Base-by-base conservation (phyloP, 1,284 basidiomycete species). In the Cryptococcus maquisensis region DNA sequence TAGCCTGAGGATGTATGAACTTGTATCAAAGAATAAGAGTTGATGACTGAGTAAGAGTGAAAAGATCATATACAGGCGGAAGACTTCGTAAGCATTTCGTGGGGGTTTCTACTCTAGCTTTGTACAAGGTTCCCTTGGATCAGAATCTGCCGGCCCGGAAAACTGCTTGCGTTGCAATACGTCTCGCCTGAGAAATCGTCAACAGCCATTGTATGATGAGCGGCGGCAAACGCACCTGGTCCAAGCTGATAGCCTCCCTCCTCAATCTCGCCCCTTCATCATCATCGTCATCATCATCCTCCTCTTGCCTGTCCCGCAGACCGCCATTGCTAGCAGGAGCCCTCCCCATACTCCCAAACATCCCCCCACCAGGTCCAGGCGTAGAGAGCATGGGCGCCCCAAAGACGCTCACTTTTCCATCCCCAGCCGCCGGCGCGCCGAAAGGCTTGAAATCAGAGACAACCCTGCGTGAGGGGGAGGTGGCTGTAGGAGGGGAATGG, bases 361-460 rank as follows among this genome's bases (percentile, higher is more conserved):
- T 78, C 26, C 69, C 73, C 45, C 74, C 66, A 23, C 80, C 75
- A 53, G 72, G 67, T 10, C 73, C 73, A 4, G 47, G 47, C 7
- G 69, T 73, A 18, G 67, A 57, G 40, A 70, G 63, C 58, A 75
- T 57, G 4, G 71, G 71, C 20, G 72, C 73, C 16, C 70, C 70
- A 54, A 92, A 75, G 7, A 75, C 71, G 20, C 58, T 62, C 39
- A 68, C 49, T 18, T 23, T 23, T 16, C 56, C 51, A 26, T 42
- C 57, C 4, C 50, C 26, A 0, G 59, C 47, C 7, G 60, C 40
- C 3, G 66, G 35, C 1, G 87, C 87, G n/a, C 88, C 87, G 68
- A 96, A 96, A 0, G 90, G 81, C 47, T 90, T 88, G 76, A 96
- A 96, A 66, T 91, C 88, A 23, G 84, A 84, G 18, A 94, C 85